These are phyloP conservation scores for Barnettozyma vustinii DNA, from an alignment of 805 yeast species.

Conservation along the genomic window DNA sequence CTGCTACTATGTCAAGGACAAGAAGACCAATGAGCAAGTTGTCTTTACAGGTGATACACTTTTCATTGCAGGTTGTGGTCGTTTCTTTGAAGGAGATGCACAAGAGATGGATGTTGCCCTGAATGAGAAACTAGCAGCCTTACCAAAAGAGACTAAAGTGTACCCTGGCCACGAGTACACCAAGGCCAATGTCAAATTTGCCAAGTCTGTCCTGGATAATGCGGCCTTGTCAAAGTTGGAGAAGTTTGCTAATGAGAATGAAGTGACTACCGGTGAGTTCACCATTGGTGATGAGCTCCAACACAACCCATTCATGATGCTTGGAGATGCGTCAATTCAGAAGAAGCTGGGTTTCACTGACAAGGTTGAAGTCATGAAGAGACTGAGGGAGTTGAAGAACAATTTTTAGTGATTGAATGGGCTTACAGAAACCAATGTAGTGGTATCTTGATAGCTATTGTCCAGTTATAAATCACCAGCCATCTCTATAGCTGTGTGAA, in stretches of 20 bases:
- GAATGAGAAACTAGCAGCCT: constrained; percentile 46
- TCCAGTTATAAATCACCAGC: neutral
- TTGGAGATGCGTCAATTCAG: constrained; percentile 58
- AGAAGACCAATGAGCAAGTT: constrained; percentile 52
- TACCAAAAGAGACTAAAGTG: constrained; percentile 68
- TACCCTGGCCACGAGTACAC: constrained; percentile 98
- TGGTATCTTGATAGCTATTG: too few species aligned
- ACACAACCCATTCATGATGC: constrained; percentile 87
- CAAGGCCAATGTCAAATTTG: constrained; percentile 70
- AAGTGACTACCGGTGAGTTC: constrained; percentile 78
- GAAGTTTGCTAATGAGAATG: constrained; percentile 46
- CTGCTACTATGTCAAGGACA: constrained; percentile 73
- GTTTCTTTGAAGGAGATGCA: constrained; percentile 91
- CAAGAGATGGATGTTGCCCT: constrained; percentile 73
- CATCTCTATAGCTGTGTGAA: neutral
- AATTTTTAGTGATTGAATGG: constrained; percentile 13
- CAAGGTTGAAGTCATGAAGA: constrained; percentile 58
- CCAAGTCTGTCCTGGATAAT: constrained; percentile 45
- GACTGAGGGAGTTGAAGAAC: constrained; percentile 75
- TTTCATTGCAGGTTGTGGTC: constrained; percentile 92
- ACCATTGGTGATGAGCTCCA: constrained; percentile 77
- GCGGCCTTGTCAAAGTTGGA: constrained; percentile 50
- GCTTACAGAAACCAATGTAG: too few species aligned
- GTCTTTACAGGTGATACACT: constrained; percentile 96
- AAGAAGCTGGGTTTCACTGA: constrained; percentile 49